Conservation (phyloP, 169 alveolate species). For the Cryptosporidium xiaoi region DNA sequence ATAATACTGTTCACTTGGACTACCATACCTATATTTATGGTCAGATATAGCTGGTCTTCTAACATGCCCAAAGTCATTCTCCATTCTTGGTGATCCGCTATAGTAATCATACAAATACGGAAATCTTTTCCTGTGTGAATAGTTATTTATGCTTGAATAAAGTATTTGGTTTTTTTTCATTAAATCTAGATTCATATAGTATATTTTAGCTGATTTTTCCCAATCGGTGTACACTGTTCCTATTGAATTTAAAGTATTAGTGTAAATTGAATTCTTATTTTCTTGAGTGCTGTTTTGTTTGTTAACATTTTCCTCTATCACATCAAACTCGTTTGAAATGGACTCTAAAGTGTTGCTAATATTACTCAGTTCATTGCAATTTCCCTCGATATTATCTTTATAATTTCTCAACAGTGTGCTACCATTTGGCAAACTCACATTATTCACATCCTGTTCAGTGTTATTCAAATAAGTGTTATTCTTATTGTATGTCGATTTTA, state of each 20-base stretch:
- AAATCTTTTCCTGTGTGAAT: constrained; percentile 8
- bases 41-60: constrained; percentile 71
- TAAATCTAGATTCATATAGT: constrained; percentile 31
- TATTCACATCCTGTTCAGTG: neutral
- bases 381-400: too few species aligned
- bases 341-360: too few species aligned
- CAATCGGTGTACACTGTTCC: constrained; percentile 22
- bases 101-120: constrained; percentile 46
- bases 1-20: constrained; percentile 49
- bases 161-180: constrained; percentile 67
- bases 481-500: neutral
- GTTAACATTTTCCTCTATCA: too few species aligned
- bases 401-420: too few species aligned
- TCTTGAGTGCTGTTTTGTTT: neutral
- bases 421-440: too few species aligned
- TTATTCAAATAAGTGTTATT: neutral
- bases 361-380: too few species aligned
- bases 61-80: constrained; percentile 46
- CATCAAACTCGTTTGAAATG: too few species aligned
- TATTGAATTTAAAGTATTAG: neutral
- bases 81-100: constrained; percentile 12
- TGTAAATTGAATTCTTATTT: neutral
- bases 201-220: constrained; percentile 52
- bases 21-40: constrained; percentile 51
- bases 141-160: constrained; percentile 46